phyloP scores from a whole-genome alignment of 2,329 filamentous ascomycete species.

The Microdochium nivale region DNA sequence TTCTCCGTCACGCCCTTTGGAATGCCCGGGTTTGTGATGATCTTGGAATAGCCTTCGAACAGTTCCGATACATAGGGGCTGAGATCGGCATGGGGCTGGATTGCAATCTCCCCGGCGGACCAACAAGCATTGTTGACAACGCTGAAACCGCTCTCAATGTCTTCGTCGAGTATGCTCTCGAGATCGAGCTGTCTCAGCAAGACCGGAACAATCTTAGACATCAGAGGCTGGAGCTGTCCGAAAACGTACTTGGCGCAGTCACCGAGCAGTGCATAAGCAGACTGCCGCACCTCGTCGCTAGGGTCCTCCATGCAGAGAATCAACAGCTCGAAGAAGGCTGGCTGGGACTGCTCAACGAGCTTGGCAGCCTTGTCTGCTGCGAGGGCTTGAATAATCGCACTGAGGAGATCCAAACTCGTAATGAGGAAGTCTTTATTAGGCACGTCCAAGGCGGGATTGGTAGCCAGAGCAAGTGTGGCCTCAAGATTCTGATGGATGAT shows the following conservation, averaged over 20 bases:
- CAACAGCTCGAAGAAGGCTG: slow-evolving; percentile 83
- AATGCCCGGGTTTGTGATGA: slow-evolving; percentile 77
- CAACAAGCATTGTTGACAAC: slow-evolving; percentile 98
- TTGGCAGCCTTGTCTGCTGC: slow-evolving; percentile 64
- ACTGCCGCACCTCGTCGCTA: slow-evolving; percentile 89
- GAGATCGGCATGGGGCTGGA: slow-evolving; percentile 69
- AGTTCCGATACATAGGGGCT: slow-evolving; percentile 68
- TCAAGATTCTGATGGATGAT: slow-evolving; percentile 91
- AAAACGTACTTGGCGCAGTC: slow-evolving; percentile 94
- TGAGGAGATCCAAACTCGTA: slow-evolving; percentile 87
- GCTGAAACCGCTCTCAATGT: slow-evolving; percentile 76
- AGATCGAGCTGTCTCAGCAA: slow-evolving; percentile 84
- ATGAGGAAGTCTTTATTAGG: slow-evolving; percentile 97
- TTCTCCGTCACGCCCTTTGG: slow-evolving; percentile 88
- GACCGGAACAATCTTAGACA: slow-evolving; percentile 68
- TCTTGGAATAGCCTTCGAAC: slow-evolving; percentile 68
- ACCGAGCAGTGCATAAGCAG: slow-evolving; percentile 86
- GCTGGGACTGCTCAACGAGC: slow-evolving; percentile 67
- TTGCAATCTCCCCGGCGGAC: slow-evolving; percentile 87
- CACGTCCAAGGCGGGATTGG: slow-evolving; percentile 60
- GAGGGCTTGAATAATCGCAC: slow-evolving; percentile 86
- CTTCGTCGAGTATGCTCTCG: slow-evolving; percentile 66
- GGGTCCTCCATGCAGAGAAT: slow-evolving; percentile 87
- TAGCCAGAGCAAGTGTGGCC: slow-evolving; percentile 61
- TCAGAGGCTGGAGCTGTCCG: slow-evolving; percentile 64